Percentiles rank a stretch among this genome's conserved stretches.
Evolutionary conservation across 192 early-diverging fungal species (phyloP).

Genomic region (Coemansia sp.): DNA sequence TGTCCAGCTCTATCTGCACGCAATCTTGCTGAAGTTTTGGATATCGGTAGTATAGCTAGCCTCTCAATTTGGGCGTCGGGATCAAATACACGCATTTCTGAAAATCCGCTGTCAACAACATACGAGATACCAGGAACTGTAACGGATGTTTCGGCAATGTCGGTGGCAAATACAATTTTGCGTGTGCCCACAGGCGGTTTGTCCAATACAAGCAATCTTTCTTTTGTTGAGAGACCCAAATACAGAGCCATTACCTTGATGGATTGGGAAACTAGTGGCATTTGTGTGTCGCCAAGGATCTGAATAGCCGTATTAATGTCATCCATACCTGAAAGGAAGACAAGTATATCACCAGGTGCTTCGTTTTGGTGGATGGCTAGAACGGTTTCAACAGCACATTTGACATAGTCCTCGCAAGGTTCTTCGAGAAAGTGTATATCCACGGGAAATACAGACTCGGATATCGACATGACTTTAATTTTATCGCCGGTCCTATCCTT

Average conservation of each 20-base stretch:
- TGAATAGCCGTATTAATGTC: constrained; percentile 78
- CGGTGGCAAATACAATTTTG: constrained; percentile 91
- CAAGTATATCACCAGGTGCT: constrained; percentile 88
- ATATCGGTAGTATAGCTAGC: constrained; percentile 83
- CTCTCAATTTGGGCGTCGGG: constrained; percentile 87
- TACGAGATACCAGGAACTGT: constrained; percentile 95
- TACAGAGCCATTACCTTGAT: constrained; percentile 85
- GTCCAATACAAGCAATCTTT: constrained; percentile 90
- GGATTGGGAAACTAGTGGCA: constrained; percentile 54
- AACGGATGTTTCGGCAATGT: constrained; percentile 94
- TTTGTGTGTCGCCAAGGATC: constrained; percentile 60
- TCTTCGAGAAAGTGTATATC: constrained; percentile 93
- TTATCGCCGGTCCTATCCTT: neutral
- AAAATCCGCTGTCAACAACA: constrained; percentile 92
- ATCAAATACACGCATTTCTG: constrained; percentile 90
- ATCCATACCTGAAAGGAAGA: constrained; percentile 95
- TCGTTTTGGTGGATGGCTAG: constrained; percentile 91
- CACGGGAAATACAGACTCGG: constrained; percentile 92
- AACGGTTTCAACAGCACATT: constrained; percentile 81
- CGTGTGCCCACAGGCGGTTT: constrained; percentile 76
- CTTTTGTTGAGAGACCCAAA: constrained; percentile 77
- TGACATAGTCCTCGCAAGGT: constrained; percentile 90
- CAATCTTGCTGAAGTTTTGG: constrained; percentile 87
- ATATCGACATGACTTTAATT: constrained; percentile 68
- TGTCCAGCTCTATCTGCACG: constrained; percentile 91